Evolutionary conservation across 2,329 filamentous ascomycete species (phyloP).

Genomic region (Penicillium rolfsii): DNA sequence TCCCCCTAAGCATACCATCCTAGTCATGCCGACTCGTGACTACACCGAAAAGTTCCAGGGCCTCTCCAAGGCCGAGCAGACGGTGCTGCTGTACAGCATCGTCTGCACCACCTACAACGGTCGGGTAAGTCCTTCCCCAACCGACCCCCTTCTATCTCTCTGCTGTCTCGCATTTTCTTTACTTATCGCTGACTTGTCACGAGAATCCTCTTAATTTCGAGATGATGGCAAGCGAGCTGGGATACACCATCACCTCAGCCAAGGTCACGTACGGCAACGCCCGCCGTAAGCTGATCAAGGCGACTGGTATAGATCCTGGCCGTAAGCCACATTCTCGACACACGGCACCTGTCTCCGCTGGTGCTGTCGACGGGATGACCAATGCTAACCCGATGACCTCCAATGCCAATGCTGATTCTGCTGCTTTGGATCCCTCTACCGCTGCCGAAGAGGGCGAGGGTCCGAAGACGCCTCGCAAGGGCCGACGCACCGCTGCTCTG

Average conservation of each 20-base stretch:
- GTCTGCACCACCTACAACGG: neutral
- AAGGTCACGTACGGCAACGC: conserved; percentile 2
- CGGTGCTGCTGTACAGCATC: neutral
- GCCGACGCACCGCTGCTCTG: too few relatives aligned
- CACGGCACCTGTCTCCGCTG: neutral
- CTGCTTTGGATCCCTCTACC: too few relatives aligned
- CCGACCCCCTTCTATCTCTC: neutral
- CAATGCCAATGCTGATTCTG: too few relatives aligned
- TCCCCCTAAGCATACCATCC: neutral
- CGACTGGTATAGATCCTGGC: neutral
- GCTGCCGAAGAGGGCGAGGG: too few relatives aligned
- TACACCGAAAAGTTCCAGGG: neutral
- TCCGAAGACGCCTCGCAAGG: too few relatives aligned
- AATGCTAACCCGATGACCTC: too few relatives aligned
- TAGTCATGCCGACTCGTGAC: neutral
- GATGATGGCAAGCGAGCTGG: neutral
- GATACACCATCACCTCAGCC: neutral
- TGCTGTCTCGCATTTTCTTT: neutral
- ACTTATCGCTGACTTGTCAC: neutral
- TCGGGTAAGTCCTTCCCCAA: neutral
- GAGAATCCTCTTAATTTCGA: conserved; percentile 1
- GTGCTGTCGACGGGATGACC: neutral
- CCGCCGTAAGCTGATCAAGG: conserved; percentile 4
- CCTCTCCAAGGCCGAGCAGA: neutral
- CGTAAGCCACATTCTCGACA: neutral